phyloP scores from a whole-genome alignment of 164 flowering plant genomes.

The Vitis labrusca region DNA sequence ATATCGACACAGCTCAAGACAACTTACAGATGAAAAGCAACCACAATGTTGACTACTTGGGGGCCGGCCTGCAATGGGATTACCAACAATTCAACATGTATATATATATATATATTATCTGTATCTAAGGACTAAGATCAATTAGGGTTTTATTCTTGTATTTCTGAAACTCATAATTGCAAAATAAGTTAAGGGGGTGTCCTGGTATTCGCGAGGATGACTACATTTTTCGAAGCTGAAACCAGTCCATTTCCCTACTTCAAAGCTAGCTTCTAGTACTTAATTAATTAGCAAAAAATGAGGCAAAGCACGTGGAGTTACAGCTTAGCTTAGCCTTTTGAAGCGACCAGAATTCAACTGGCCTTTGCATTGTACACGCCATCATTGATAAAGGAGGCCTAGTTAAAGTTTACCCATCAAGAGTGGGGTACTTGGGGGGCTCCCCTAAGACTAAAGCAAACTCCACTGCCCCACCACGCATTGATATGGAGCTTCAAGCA shows the following conservation, averaged over 20 bases:
- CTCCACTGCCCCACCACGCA: background rate
- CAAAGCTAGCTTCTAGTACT: background rate
- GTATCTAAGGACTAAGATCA: background rate
- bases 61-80: background rate
- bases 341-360: background rate
- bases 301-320: background rate
- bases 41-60: background rate
- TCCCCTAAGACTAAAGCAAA: background rate
- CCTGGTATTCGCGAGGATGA: slow-evolving; percentile 5
- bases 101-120: background rate
- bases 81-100: background rate
- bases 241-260: slow-evolving; percentile 2
- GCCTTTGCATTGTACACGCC: background rate
- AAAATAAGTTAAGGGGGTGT: background rate
- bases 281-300: background rate
- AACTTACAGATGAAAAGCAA: slow-evolving; percentile 5
- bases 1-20: slow-evolving; percentile 13
- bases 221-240: slow-evolving; percentile 8
- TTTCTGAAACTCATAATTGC: too few species aligned
- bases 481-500: too few species aligned
- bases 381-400: background rate
- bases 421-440: background rate
- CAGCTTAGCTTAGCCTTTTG: background rate
- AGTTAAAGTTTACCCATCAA: too few species aligned
- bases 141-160: background rate